phyloP scores from a whole-genome alignment of 768 basidiomycete species.

The Saitozyma podzolica region DNA sequence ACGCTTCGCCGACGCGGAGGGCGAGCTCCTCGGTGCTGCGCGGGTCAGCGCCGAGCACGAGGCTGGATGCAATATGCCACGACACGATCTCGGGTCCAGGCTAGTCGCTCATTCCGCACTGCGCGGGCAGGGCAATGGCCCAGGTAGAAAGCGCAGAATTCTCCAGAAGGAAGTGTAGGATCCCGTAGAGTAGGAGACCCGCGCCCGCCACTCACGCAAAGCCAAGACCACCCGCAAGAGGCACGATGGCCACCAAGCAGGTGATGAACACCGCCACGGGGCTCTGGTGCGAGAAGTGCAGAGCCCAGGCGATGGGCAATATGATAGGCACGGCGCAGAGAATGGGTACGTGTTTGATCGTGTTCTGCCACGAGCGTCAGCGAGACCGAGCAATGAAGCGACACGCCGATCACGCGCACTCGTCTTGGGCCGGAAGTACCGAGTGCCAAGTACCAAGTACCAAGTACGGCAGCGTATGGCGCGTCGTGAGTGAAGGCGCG shows the following conservation, averaged over 20 bases:
- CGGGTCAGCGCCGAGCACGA: neutral
- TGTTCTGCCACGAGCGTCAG: constrained; percentile 20
- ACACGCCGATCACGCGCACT: no score
- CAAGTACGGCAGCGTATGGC: no score
- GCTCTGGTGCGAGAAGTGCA: constrained; percentile 53
- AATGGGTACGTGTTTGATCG: constrained; percentile 26
- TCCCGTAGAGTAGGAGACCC: neutral
- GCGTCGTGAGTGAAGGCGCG: no score
- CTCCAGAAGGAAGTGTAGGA: no score
- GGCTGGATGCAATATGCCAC: no score
- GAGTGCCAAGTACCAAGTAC: no score
- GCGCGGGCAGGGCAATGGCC: no score
- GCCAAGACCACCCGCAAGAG: constrained; percentile 50
- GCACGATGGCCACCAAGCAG: constrained; percentile 58
- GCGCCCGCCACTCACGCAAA: constrained; percentile 24
- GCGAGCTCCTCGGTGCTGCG: constrained; percentile 59
- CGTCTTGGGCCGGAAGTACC: no score
- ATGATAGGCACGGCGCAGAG: constrained; percentile 51
- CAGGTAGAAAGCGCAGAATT: no score
- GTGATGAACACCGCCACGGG: constrained; percentile 58
- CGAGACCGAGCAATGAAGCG: no score
- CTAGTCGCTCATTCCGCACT: neutral
- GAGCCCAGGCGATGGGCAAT: constrained; percentile 59
- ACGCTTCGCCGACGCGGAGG: constrained; percentile 55
- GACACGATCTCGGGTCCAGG: no score